These are phyloP conservation scores for Acarospora socialis DNA, from an alignment of 2,329 filamentous ascomycete species.

Conservation along the genomic window DNA sequence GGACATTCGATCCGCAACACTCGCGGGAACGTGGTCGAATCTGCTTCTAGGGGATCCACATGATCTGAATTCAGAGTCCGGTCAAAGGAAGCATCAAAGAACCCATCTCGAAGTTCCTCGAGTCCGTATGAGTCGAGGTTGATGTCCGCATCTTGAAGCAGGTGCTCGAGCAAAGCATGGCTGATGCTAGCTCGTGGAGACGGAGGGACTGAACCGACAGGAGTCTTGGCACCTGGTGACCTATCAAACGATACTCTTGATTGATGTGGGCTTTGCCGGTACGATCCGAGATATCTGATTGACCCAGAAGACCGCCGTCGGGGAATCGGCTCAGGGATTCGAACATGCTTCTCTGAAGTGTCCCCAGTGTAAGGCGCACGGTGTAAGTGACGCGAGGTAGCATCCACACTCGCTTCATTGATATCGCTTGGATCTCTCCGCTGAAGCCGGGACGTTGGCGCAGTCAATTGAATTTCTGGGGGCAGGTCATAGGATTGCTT, in stretches of 20 bases:
- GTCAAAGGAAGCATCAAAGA: conserved; percentile 31
- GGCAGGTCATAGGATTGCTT: background rate
- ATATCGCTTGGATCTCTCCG: background rate
- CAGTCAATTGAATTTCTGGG: background rate
- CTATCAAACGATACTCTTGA: conserved; percentile 14
- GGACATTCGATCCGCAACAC: conserved; percentile 34
- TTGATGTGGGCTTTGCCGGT: conserved; percentile 15
- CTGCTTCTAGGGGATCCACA: conserved; percentile 28
- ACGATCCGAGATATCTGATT: conserved; percentile 20
- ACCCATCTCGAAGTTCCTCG: conserved; percentile 29
- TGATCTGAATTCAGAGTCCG: conserved; percentile 24
- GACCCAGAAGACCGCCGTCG: conserved; percentile 1
- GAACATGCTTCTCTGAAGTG: background rate
- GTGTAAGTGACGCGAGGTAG: background rate
- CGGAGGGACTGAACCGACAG: conserved; percentile 12
- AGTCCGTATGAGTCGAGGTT: conserved; percentile 30
- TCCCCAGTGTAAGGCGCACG: too few species aligned
- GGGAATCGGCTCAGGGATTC: background rate
- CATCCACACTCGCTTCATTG: background rate
- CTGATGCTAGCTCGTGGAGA: conserved; percentile 16
- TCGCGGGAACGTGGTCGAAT: conserved; percentile 32
- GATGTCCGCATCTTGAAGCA: conserved; percentile 21
- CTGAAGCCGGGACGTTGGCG: background rate
- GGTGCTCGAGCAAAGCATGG: conserved; percentile 18
- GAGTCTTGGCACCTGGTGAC: conserved; percentile 8